These are phyloP conservation scores for Cardamine resedifolia DNA, from an alignment of 345 rosid genomes.

Conservation along the genomic window DNA sequence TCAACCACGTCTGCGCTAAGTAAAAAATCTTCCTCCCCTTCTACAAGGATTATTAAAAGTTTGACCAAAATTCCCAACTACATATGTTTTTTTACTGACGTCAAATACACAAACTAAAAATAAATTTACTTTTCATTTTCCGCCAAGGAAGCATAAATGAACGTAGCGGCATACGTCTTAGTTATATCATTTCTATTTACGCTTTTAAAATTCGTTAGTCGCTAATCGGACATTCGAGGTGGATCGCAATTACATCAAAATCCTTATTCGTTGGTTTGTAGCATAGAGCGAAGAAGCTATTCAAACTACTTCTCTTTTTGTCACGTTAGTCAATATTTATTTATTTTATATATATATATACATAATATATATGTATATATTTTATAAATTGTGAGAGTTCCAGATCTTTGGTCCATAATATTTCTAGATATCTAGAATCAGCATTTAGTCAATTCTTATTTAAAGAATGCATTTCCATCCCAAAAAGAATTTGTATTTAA, in stretches of 20 bases:
- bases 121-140: not conserved
- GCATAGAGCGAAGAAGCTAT: not conserved
- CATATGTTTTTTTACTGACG: conserved; percentile 2
- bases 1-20: conserved; percentile 21
- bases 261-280: not conserved
- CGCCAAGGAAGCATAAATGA: not conserved
- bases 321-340: conserved; percentile 6
- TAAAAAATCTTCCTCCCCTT: not conserved
- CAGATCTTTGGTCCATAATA: too few species aligned
- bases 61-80: not conserved
- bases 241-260: not conserved
- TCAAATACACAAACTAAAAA: not conserved
- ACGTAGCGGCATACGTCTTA: not conserved
- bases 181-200: not conserved
- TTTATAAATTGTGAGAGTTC: too few species aligned
- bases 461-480: too few species aligned
- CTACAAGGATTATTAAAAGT: conserved; percentile 1
- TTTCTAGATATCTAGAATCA: too few species aligned
- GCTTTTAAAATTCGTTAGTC: too few species aligned
- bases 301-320: not conserved
- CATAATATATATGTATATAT: too few species aligned
- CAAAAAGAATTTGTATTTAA: too few species aligned
- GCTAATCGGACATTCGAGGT: too few species aligned
- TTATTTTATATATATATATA: too few species aligned
- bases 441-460: too few species aligned